Percentiles rank a stretch among this genome's conserved stretches.
These are phyloP conservation scores for Aspergillus ostianus DNA, from an alignment of 495 filamentous ascomycete species.

Conservation along the genomic window DNA sequence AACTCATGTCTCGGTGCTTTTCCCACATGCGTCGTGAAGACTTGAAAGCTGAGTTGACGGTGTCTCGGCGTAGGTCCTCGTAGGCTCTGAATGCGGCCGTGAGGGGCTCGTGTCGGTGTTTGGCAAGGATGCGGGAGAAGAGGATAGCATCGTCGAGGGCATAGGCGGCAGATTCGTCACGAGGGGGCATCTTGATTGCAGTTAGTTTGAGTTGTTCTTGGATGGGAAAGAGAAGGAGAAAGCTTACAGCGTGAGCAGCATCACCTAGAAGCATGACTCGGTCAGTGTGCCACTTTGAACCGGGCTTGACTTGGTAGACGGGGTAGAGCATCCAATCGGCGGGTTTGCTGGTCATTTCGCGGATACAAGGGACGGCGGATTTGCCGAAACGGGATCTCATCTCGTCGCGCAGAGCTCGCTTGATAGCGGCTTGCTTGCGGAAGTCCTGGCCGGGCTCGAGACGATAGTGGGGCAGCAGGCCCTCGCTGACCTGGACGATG, in stretches of 20 bases:
- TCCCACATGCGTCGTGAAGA: slow-evolving; percentile 48
- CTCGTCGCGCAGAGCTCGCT: slow-evolving; percentile 40
- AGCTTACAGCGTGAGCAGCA: slow-evolving; percentile 57
- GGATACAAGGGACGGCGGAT: slow-evolving; percentile 45
- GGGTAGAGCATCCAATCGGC: slow-evolving; percentile 60
- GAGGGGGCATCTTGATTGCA: slow-evolving; percentile 53
- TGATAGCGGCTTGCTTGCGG: slow-evolving; percentile 40
- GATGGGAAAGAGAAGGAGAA: slow-evolving; percentile 1
- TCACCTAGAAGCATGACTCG: slow-evolving; percentile 55
- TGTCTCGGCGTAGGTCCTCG: slow-evolving; percentile 46
- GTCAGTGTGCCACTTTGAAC: slow-evolving; percentile 49
- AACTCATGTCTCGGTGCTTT: slow-evolving; percentile 40
- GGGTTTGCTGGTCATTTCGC: slow-evolving; percentile 44
- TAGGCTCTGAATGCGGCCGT: slow-evolving; percentile 50
- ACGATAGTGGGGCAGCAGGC: slow-evolving; percentile 28
- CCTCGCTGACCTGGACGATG: slow-evolving; percentile 50
- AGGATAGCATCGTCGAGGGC: slow-evolving; percentile 62
- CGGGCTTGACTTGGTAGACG: slow-evolving; percentile 53
- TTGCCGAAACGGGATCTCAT: slow-evolving; percentile 45
- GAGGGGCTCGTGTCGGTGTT: slow-evolving; percentile 36
- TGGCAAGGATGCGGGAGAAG: slow-evolving; percentile 48
- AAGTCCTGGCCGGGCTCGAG: slow-evolving; percentile 47
- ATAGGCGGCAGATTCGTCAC: slow-evolving; percentile 59
- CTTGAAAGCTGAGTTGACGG: slow-evolving; percentile 52
- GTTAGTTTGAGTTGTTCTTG: slow-evolving; percentile 13